Conservation (phyloP, 441 rosid species). For the Adansonia madagascariensis region DNA sequence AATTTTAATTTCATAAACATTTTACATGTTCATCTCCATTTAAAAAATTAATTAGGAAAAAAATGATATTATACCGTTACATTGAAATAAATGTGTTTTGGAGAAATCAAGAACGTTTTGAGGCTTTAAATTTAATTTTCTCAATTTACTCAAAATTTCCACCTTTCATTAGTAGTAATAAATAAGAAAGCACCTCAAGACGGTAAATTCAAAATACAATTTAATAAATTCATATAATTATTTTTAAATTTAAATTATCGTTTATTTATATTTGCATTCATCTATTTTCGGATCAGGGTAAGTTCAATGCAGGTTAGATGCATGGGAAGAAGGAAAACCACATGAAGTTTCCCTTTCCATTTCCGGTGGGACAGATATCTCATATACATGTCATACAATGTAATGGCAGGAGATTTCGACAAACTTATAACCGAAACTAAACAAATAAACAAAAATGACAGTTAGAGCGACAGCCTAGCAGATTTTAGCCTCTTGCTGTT, state of each 20-base stretch:
- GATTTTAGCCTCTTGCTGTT: not conserved
- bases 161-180: not conserved
- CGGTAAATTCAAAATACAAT: no score
- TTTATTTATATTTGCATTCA: not conserved
- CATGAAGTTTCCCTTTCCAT: conserved; percentile 13
- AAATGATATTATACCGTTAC: no score
- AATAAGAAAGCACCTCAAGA: not conserved
- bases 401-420: not conserved
- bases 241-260: no score
- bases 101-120: not conserved
- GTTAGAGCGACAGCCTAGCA: not conserved
- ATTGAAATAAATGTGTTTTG: not conserved
- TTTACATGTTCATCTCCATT: no score
- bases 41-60: no score
- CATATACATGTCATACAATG: not conserved
- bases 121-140: not conserved
- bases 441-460: not conserved
- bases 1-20: not conserved
- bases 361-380: not conserved
- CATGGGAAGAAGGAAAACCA: conserved; percentile 16
- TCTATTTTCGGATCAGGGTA: not conserved
- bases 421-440: not conserved
- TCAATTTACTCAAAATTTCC: not conserved
- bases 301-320: not conserved
- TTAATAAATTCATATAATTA: no score